Percentiles rank a stretch among this genome's conserved stretches.
Conservation (phyloP, 768 basidiomycete species). For the Lactifluus hygrophoroides region DNA sequence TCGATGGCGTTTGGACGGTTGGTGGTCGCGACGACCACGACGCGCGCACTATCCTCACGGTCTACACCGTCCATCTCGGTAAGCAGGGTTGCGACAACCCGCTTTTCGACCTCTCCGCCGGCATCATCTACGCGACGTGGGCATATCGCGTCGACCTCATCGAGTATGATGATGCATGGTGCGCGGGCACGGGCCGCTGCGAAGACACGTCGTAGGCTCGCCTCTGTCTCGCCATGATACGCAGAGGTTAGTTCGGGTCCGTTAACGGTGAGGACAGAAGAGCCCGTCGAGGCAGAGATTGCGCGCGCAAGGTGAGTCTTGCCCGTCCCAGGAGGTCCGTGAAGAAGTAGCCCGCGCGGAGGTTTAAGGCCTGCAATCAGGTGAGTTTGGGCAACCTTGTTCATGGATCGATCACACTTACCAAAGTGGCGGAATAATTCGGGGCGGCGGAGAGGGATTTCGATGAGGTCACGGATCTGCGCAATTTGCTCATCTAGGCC, state of each 20-base stretch:
- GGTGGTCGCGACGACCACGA: slow-evolving; percentile 94
- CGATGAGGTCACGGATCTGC: slow-evolving; percentile 77
- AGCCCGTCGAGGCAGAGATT: slow-evolving; percentile 79
- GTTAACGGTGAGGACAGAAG: slow-evolving; percentile 87
- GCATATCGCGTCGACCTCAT: slow-evolving; percentile 93
- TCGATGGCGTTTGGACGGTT: slow-evolving; percentile 95
- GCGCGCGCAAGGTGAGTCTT: slow-evolving; percentile 96
- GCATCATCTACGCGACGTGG: slow-evolving; percentile 84
- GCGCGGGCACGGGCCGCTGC: slow-evolving; percentile 69
- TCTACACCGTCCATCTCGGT: slow-evolving; percentile 93
- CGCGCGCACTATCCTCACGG: slow-evolving; percentile 42
- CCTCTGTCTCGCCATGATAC: slow-evolving; percentile 96
- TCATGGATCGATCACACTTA: slow-evolving; percentile 13
- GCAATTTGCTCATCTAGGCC: slow-evolving; percentile 83
- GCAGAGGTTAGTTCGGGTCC: slow-evolving; percentile 93
- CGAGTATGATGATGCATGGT: slow-evolving; percentile 90
- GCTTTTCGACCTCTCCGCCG: slow-evolving; percentile 91
- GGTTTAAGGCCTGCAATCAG: slow-evolving; percentile 73
- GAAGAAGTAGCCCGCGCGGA: slow-evolving; percentile 88
- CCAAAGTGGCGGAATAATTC: slow-evolving; percentile 74
- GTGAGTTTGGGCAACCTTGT: not conserved
- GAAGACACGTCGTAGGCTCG: slow-evolving; percentile 83
- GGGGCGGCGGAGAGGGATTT: slow-evolving; percentile 78
- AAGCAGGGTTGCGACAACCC: slow-evolving; percentile 90
- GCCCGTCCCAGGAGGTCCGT: slow-evolving; percentile 96